phyloP scores from a whole-genome alignment of 768 basidiomycete species.

The Candolleomyces aberdarensis region DNA sequence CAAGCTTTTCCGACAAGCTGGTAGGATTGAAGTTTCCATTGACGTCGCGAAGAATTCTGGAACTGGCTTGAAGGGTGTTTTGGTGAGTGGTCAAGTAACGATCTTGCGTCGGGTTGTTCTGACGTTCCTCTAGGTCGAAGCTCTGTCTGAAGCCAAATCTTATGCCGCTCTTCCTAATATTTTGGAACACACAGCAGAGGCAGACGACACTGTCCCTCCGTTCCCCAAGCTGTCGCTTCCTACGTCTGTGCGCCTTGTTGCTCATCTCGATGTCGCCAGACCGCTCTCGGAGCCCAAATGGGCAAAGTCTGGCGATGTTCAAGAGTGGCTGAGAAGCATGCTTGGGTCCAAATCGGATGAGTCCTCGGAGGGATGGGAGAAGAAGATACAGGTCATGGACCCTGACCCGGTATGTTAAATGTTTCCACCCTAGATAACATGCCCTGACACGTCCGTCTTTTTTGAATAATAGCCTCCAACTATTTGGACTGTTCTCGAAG shows the following conservation, averaged over 20 bases:
- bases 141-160: conserved; percentile 67
- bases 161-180: conserved; percentile 58
- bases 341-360: conserved; percentile 74
- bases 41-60: conserved; percentile 54
- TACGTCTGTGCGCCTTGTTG: conserved; percentile 57
- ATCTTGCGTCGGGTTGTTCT: conserved; percentile 2
- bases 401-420: conserved; percentile 81
- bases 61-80: conserved; percentile 64
- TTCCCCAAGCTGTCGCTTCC: conserved; percentile 57
- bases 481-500: conserved; percentile 85
- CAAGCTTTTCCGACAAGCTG: conserved; percentile 76
- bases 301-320: conserved; percentile 92
- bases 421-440: background rate
- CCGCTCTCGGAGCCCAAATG: conserved; percentile 96
- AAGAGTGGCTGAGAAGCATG: conserved; percentile 90
- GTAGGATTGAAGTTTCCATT: conserved; percentile 80
- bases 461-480: conserved; percentile 69
- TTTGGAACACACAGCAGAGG: conserved; percentile 34
- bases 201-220: conserved; percentile 69
- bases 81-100: conserved; percentile 47
- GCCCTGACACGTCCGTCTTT: conserved; percentile 5
- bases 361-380: conserved; percentile 90
- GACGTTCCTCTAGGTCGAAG: conserved; percentile 60
- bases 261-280: conserved; percentile 81
- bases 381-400: conserved; percentile 87